These are phyloP conservation scores for Gossypium raimondii DNA, from an alignment of 345 rosid genomes.

Conservation along the genomic window DNA sequence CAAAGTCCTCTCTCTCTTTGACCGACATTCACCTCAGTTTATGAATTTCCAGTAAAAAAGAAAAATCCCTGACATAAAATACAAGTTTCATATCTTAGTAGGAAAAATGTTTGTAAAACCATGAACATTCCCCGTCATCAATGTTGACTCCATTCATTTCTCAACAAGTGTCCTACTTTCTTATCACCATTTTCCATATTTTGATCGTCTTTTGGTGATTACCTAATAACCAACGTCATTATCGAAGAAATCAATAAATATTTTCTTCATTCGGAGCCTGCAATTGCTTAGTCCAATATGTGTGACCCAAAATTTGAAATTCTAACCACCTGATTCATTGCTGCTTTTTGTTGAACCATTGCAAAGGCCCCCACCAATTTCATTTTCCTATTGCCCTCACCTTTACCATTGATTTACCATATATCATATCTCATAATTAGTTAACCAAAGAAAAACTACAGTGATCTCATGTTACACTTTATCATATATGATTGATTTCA, in stretches of 20 bases:
- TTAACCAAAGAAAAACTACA: not conserved
- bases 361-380: conserved; percentile 8
- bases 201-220: conserved; percentile 7
- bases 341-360: conserved; percentile 21
- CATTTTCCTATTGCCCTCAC: not conserved
- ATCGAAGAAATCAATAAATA: not conserved
- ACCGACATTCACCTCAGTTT: not conserved
- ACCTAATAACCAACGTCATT: not conserved
- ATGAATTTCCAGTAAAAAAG: not conserved
- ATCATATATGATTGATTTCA: no score
- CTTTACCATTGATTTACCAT: not conserved
- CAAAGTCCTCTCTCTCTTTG: not conserved
- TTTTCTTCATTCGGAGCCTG: conserved; percentile 2
- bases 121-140: not conserved
- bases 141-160: conserved; percentile 3
- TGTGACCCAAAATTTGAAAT: conserved; percentile 11
- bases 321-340: conserved; percentile 9
- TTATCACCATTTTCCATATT: not conserved
- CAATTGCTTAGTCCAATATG: conserved; percentile 3
- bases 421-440: not conserved
- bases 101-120: not conserved
- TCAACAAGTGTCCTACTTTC: conserved; percentile 13
- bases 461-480: no score
- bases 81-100: not conserved
- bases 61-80: not conserved